Evolutionary conservation across 1,284 basidiomycete species (phyloP).

Genomic region (Trichosporon sp.): DNA sequence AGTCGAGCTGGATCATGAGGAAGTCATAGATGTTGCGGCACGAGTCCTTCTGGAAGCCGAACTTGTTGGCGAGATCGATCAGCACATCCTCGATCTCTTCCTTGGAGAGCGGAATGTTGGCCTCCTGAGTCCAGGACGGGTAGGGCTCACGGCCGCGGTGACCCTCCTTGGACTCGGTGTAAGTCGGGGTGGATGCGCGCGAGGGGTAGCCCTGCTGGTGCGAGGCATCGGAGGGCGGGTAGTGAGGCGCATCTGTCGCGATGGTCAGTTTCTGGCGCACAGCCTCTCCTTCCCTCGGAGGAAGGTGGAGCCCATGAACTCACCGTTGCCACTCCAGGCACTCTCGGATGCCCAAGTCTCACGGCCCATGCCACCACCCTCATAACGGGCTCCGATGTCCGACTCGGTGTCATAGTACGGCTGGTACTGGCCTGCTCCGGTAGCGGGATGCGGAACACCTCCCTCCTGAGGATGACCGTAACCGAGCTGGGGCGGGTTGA

Average conservation of each 20-base stretch:
- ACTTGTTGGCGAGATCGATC: constrained; percentile 96
- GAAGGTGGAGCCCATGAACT: constrained; percentile 39
- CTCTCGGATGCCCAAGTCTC: constrained; percentile 48
- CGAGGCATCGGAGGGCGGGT: constrained; percentile 31
- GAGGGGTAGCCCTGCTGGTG: constrained; percentile 41
- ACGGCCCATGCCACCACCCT: constrained; percentile 45
- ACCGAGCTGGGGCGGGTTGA: constrained; percentile 33
- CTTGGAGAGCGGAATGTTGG: constrained; percentile 90
- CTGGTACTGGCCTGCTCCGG: constrained; percentile 35
- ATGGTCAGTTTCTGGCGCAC: neutral
- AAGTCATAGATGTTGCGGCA: constrained; percentile 80
- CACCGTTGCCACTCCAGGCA: constrained; percentile 34
- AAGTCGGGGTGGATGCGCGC: constrained; percentile 47
- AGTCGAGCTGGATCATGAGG: constrained; percentile 96
- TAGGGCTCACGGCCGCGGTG: constrained; percentile 55
- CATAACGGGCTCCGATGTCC: constrained; percentile 57
- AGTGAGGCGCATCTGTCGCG: constrained; percentile 20
- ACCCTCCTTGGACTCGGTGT: constrained; percentile 53
- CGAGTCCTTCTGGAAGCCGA: constrained; percentile 89
- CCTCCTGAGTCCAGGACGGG: constrained; percentile 86
- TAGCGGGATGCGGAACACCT: constrained; percentile 10
- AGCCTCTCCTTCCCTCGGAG: neutral
- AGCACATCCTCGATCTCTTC: constrained; percentile 99
- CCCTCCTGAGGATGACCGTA: constrained; percentile 27
- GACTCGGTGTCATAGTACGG: constrained; percentile 69